Evolutionary conservation across 2,329 filamentous ascomycete genomes (phyloP).

Genomic region (Monosporascus sp.): DNA sequence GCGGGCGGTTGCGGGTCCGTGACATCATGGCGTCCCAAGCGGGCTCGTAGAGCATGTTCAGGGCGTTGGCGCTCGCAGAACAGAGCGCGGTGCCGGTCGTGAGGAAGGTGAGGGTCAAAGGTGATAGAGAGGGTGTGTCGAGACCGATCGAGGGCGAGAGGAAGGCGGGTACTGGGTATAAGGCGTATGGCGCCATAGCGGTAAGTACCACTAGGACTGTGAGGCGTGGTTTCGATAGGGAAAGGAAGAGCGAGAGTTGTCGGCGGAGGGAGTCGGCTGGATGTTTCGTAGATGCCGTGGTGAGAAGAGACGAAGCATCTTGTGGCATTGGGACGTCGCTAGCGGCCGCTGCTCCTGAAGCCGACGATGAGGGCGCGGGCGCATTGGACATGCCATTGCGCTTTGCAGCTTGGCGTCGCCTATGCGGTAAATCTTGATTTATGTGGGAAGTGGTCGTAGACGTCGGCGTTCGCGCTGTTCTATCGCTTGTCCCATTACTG

Average conservation of each 20-base stretch:
- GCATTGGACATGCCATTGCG: constrained; percentile 8
- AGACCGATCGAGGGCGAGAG: constrained; percentile 59
- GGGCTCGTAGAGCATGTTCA: constrained; percentile 97
- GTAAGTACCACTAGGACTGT: constrained; percentile 87
- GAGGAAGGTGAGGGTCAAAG: constrained; percentile 86
- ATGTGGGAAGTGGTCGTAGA: constrained; percentile 4
- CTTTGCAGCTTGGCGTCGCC: constrained; percentile 18
- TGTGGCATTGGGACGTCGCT: constrained; percentile 33
- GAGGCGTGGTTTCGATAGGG: constrained; percentile 91
- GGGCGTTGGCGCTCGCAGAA: constrained; percentile 83
- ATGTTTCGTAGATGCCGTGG: constrained; percentile 44
- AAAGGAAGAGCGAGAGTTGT: constrained; percentile 72
- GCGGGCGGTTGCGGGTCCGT: constrained; percentile 82
- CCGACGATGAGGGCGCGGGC: neutral
- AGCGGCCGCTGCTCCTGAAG: neutral
- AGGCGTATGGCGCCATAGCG: constrained; percentile 82
- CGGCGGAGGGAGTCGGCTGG: constrained; percentile 53
- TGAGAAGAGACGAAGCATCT: constrained; percentile 51
- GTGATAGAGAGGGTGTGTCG: constrained; percentile 75
- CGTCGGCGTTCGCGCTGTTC: constrained; percentile 3
- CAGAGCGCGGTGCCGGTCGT: constrained; percentile 84
- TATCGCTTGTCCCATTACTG: neutral
- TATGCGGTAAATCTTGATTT: constrained; percentile 19
- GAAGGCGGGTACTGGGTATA: constrained; percentile 88
- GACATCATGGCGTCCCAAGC: constrained; percentile 88